Base-by-base conservation (phyloP, 1,139 yeast species). In the Candida sanyaensis region DNA sequence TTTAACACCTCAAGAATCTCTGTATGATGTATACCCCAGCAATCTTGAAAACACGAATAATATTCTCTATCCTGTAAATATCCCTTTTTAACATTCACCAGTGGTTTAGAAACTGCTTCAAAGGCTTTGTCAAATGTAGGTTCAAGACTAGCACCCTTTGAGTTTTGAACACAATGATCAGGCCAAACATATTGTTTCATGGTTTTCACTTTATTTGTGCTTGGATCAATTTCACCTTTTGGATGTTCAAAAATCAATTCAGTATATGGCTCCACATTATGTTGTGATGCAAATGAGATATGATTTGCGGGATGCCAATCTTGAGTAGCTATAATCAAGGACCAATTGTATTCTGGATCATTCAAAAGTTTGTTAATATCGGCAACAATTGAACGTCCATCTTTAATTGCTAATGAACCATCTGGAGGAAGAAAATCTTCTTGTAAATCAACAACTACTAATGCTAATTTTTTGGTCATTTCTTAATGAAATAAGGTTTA, bases 291-390 rank as follows among this genome's bases (percentile, higher is more conserved):
- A 72, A 92, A 92, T 3, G 96, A 89, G 1, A 80, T 75, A 62
- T 92, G 97, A 58, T 81, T 73, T 11, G 56, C 41, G 0, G 97
- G 96, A 62, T 92, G 98, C 96, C 96, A 90, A 62, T 92, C 98
- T 60, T 86, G 83, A 1, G 96, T 86, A 37, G 91, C 86, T 1
- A 88, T 77, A 4, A 89, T 71, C 2, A 82, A 66, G 34, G 74
- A 68, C 95, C 96, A 91, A 3, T 73, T 60, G 42, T 64, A 69
- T 7, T 64, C 44, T 17, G 62, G 46, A 52, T 73, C 64, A 37
- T 78, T 50, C 4, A 54, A 26, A 45, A 85, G 64, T 17, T 69
- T 57, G 53, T 77, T 63, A 55, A 90, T 74, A 9, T 69, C 64
- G 0, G 78, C 71, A 13, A 90, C 74, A 9, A 89, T 72, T 0